Evolutionary conservation across 2,329 filamentous ascomycete genomes (phyloP), one percentile per base, ranked within the genome.

Genomic region (Ilyonectria robusta): DNA sequence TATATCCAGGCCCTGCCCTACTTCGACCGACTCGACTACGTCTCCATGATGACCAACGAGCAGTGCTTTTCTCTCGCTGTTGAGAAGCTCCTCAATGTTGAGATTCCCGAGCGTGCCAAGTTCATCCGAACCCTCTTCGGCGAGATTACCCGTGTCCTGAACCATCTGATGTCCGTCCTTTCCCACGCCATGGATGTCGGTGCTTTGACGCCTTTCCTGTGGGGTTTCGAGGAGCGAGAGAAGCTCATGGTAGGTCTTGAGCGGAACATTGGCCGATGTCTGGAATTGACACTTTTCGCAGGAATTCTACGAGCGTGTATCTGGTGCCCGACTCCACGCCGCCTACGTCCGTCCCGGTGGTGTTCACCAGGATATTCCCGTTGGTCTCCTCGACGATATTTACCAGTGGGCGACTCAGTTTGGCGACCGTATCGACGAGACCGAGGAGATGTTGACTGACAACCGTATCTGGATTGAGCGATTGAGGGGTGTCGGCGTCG

Each of bases 11-110:
- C 96, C 65, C 87, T 99, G 79, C 96, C 96, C 63, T 99, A 99
- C 87, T 99, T 99, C 81, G 96, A 99, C 85, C 94, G 96, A 76
- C 88, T 99, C 82, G 96, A 99, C 84, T 99, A 99, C 83, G 95
- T 98, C 76, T 98, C 94, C 78, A 99, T 99, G 97, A 99, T 99
- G 96, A 99, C 96, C 78, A 99, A 99, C 84, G 96, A 99, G 88
- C 96, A 99, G 85, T 97, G 94, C 80, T 99, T 94, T 84, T 91
- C 94, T 42, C 88, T 99, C 73, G 96, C 94, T 21, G 95, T 98
- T 62, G 96, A 99, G 89, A 99, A 99, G 88, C 88, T 99, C 68
- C 87, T 99, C 77, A 99, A 99, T 83, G 87, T 99, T 72, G 97
- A 99, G 81, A 93, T 99, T 71, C 96, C 96, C 26, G 93, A 96